Percentiles rank a stretch among this genome's conserved stretches.
These are phyloP conservation scores for Exophiala spinifera DNA, from an alignment of 2,329 filamentous ascomycete genomes.

Conservation along the genomic window DNA sequence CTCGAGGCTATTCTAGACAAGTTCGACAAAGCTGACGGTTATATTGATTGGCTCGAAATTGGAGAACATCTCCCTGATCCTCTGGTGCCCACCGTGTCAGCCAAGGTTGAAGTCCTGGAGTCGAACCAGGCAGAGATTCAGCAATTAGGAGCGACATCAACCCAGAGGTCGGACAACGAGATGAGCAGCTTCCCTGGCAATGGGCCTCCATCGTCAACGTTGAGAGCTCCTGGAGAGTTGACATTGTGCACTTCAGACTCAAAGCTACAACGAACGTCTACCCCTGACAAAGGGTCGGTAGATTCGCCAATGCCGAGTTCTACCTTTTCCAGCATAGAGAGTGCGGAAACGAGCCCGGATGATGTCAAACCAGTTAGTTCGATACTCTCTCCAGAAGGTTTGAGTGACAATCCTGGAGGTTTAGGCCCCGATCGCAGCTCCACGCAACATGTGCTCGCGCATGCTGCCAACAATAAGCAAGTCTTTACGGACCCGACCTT, in stretches of 20 bases:
- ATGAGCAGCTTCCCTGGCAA: background rate
- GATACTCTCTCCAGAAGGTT: background rate
- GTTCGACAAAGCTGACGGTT: background rate
- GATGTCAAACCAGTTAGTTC: conserved; percentile 1
- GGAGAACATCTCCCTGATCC: conserved; percentile 19
- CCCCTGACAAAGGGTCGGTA: conserved; percentile 5
- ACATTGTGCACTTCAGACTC: background rate
- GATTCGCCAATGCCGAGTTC: conserved; percentile 7
- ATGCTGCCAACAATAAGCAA: background rate
- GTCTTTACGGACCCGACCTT: conserved; percentile 13
- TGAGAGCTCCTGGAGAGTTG: background rate
- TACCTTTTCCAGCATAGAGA: background rate
- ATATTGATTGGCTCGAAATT: conserved; percentile 1
- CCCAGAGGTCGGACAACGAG: background rate
- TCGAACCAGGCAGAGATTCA: background rate
- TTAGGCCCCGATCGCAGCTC: no score
- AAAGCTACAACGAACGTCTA: background rate
- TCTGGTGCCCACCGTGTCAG: background rate
- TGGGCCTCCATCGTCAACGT: background rate
- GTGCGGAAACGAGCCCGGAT: conserved; percentile 5
- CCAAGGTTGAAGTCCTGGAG: background rate
- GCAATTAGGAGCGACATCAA: background rate
- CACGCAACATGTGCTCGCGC: no score
- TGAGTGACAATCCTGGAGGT: background rate
- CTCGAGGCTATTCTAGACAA: background rate